These are phyloP conservation scores for Ganoderma sinense DNA, from an alignment of 1,284 basidiomycete species.

Conservation along the genomic window DNA sequence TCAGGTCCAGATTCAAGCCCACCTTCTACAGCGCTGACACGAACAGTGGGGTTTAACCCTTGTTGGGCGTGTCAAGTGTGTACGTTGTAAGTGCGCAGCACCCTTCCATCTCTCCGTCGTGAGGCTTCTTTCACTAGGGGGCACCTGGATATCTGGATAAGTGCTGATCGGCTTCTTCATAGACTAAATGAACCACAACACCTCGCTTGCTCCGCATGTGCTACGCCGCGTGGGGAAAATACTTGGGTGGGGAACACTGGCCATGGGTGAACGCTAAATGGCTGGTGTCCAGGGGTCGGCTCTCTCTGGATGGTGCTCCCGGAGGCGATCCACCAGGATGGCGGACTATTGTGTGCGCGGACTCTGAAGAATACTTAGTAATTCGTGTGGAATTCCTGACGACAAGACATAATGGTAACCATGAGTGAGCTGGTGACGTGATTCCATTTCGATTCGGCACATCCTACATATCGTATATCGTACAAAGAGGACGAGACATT, in stretches of 20 bases:
- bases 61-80: slow-evolving; percentile 62
- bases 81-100: slow-evolving; percentile 55
- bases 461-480: not conserved
- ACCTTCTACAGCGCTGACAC: not conserved
- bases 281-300: not conserved
- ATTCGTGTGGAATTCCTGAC: not conserved
- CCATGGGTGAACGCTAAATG: slow-evolving; percentile 3
- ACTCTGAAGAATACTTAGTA: not conserved
- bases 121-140: not conserved
- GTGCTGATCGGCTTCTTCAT: slow-evolving; percentile 2
- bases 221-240: slow-evolving; percentile 42
- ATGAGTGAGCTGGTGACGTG: not conserved
- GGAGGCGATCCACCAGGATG: not conserved
- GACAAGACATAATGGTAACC: not conserved
- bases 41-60: not conserved
- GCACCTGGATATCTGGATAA: not conserved
- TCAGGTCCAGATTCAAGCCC: not conserved
- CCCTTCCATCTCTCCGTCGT: not conserved
- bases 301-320: not conserved
- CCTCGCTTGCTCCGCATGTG: slow-evolving; percentile 61
- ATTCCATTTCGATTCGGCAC: not conserved
- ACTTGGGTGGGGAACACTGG: slow-evolving; percentile 27
- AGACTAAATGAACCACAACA: slow-evolving; percentile 57
- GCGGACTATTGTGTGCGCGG: not conserved
- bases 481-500: not conserved